A percentile compares a stretch with the other conserved stretches of the same genome.
These are phyloP conservation scores for Amaranthus palmeri DNA, from an alignment of 148 eudicot genomes.

Conservation along the genomic window DNA sequence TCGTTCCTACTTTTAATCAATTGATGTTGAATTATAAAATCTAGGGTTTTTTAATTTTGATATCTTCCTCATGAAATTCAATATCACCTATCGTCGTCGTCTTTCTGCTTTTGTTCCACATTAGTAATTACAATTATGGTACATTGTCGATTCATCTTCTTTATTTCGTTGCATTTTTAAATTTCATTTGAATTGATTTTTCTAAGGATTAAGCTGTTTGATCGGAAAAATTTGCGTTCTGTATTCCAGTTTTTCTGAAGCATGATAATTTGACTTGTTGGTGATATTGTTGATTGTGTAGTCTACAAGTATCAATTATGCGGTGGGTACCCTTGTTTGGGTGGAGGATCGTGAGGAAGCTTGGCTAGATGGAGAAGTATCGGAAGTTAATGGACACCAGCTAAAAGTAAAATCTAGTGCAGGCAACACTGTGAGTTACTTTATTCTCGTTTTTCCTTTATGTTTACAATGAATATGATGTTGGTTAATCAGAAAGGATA, in stretches of 20 bases:
- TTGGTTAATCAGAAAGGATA: neutral
- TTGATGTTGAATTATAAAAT: neutral
- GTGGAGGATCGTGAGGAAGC: constrained; percentile 81
- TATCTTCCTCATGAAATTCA: constrained; percentile 1
- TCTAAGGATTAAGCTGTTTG: neutral
- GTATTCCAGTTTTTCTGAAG: neutral
- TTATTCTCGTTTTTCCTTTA: neutral
- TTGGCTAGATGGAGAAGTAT: constrained; percentile 88
- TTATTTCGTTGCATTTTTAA: neutral
- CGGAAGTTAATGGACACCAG: constrained; percentile 61
- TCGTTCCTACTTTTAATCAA: neutral
- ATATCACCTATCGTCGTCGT: neutral
- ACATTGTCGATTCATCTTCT: neutral
- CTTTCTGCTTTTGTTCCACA: neutral
- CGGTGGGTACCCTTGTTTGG: constrained; percentile 87
- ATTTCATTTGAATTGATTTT: neutral
- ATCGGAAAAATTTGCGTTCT: neutral
- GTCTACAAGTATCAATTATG: constrained; percentile 44
- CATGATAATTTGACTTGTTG: neutral
- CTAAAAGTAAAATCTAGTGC: constrained; percentile 42
- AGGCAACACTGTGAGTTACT: constrained; percentile 42
- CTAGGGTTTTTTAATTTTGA: neutral
- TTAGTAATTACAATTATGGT: neutral
- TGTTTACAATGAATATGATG: neutral
- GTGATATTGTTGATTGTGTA: constrained; percentile 21